Evolutionary conservation across 2,329 filamentous ascomycete genomes (phyloP).

Genomic region (Fusarium sp.): DNA sequence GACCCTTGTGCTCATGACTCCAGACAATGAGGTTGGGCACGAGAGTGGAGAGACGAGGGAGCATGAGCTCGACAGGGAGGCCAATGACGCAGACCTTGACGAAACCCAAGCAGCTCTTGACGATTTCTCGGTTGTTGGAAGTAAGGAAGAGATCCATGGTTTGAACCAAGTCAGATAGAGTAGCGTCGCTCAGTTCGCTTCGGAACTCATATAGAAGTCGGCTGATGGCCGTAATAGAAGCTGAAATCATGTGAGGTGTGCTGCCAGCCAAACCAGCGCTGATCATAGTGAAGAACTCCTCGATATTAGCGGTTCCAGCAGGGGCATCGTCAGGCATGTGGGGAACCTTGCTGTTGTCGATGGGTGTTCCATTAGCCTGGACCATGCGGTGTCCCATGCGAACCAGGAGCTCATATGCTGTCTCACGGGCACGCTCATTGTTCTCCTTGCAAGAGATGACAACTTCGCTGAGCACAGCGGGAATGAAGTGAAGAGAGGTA

Average conservation of each 20-base stretch:
- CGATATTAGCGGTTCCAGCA: slow-evolving; percentile 80
- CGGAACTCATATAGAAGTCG: slow-evolving; percentile 95
- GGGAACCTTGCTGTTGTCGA: slow-evolving; percentile 86
- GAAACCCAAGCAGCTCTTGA: slow-evolving; percentile 92
- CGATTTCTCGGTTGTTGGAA: slow-evolving; percentile 96
- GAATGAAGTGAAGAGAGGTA: slow-evolving; percentile 89
- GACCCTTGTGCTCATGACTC: slow-evolving; percentile 98
- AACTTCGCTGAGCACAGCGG: slow-evolving; percentile 89
- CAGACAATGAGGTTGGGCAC: slow-evolving; percentile 93
- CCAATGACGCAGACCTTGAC: slow-evolving; percentile 95
- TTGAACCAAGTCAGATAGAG: slow-evolving; percentile 85
- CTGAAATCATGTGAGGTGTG: slow-evolving; percentile 96
- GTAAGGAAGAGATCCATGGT: slow-evolving; percentile 97
- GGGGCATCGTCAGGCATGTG: slow-evolving; percentile 87
- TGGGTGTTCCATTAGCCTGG: slow-evolving; percentile 71
- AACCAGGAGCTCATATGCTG: slow-evolving; percentile 90
- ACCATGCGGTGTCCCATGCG: slow-evolving; percentile 85
- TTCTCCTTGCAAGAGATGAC: slow-evolving; percentile 97
- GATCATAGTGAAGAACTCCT: slow-evolving; percentile 98
- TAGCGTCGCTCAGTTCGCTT: slow-evolving; percentile 70
- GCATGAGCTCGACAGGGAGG: slow-evolving; percentile 80
- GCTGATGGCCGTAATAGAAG: slow-evolving; percentile 93
- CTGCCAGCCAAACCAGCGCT: slow-evolving; percentile 92
- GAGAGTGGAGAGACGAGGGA: slow-evolving; percentile 77
- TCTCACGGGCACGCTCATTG: slow-evolving; percentile 91